Conservation (phyloP, 139 green algal genomes). For the Ettlia oleoabundans region DNA sequence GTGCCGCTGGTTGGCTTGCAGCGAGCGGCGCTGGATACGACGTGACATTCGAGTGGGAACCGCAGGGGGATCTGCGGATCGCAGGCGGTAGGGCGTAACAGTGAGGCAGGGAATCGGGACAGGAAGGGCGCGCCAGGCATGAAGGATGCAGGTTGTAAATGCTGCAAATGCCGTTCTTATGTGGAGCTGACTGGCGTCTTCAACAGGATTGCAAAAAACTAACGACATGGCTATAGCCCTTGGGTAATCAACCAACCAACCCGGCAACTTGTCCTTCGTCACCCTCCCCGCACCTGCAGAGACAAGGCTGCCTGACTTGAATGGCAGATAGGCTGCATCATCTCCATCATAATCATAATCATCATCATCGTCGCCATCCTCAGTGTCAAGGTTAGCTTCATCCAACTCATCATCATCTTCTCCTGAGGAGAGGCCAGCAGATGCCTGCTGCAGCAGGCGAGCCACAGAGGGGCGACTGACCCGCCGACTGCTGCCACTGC, state of each 20-base stretch:
- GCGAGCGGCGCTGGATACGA: slow-evolving; percentile 3
- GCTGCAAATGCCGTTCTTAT: no score
- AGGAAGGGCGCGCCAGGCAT: no score
- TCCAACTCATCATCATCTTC: slow-evolving; percentile 16
- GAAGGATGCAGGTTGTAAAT: no score
- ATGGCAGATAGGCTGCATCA: slow-evolving; percentile 11
- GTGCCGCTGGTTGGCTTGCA: slow-evolving; percentile 4
- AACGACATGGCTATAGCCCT: no score
- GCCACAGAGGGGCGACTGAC: background rate
- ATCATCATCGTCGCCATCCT: background rate
- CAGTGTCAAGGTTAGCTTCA: background rate
- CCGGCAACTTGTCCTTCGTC: background rate
- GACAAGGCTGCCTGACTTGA: slow-evolving; percentile 5
- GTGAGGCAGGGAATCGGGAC: no score
- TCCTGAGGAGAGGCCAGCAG: background rate
- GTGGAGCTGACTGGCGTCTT: no score
- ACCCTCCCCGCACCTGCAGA: background rate
- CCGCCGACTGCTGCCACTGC: background rate
- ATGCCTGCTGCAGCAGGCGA: slow-evolving; percentile 5
- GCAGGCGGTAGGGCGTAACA: no score
- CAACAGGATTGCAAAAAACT: no score
- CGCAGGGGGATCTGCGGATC: slow-evolving; percentile 1
- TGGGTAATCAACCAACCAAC: no score
- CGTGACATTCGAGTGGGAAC: slow-evolving; percentile 1
- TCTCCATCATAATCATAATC: background rate